Evolutionary conservation across 2,329 filamentous ascomycete species (phyloP), one percentile per base, ranked within the genome.

Genomic region (Cercospora citrullina): DNA sequence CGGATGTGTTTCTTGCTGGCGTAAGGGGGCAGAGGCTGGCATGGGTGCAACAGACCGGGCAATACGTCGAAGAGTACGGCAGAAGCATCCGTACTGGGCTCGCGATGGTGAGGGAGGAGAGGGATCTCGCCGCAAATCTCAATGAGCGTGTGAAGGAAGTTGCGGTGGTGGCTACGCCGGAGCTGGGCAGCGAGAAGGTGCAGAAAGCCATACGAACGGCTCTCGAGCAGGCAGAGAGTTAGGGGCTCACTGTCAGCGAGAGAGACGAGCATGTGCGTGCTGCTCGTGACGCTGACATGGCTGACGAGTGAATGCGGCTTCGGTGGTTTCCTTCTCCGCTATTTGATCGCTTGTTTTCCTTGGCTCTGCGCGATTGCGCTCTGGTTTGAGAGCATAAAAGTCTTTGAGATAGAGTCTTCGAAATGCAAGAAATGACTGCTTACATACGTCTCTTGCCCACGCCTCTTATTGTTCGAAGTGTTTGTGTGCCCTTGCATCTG

Each of bases 221-320:
- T 36, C 55, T 58, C 55, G 55, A 58, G 26, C 26, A 58, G 55
- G 55, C 55, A 18, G 31, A 58, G 55, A 36, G 16, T 14, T 12
- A 12, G 28, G 55, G 28, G 18, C 28, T 58, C 14, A 2, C 30
- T 28, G 28, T 4, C 5, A 23, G n/a, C 28, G 16, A 58, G 28
- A 36, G n/a, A 23, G 55, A 31, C 31, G 55, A 58, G 55, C 7
- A 31, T 28, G 55, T 58, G 55, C 10, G 55, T 2, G 3, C 28
- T 36, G 55, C 55, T 31, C 55, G 55, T 28, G 55, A 58, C 28
- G 55, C 55, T 23, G 55, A 28, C 55, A 31, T 58, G 55, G 55
- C 55, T 36, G 33, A 21, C 33, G 16, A 61, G 33, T 42, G 39
- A 21, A 18, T 4, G 59, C 16, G 23, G 4, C 5, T 28, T 45